Conservation (phyloP, 768 basidiomycete genomes). For the Boletus insuetus region DNA sequence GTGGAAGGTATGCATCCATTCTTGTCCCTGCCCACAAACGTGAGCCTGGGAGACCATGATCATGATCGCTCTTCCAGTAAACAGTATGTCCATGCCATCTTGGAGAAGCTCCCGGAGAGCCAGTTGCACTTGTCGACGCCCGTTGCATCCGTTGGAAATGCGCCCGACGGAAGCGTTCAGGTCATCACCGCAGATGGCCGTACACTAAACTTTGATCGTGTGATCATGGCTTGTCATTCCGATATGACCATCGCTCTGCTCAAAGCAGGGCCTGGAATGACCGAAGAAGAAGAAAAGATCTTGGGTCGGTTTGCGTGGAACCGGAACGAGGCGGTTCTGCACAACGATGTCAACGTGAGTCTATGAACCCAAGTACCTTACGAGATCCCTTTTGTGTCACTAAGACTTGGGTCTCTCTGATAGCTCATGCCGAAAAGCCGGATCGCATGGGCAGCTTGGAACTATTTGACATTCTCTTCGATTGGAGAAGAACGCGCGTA, state of each 20-base stretch:
- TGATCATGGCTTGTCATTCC: constrained; percentile 73
- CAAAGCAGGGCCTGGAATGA: constrained; percentile 47
- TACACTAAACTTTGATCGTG: constrained; percentile 56
- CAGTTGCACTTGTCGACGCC: constrained; percentile 61
- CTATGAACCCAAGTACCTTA: background rate
- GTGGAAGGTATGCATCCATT: constrained; percentile 56
- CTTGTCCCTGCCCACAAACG: background rate
- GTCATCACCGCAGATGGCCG: constrained; percentile 48
- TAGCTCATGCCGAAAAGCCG: constrained; percentile 67
- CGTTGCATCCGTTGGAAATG: constrained; percentile 44
- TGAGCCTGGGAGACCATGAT: background rate
- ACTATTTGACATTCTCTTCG: constrained; percentile 60
- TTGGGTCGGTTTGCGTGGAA: constrained; percentile 64
- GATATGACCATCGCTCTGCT: constrained; percentile 47
- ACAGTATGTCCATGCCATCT: constrained; percentile 63
- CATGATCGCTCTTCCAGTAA: constrained; percentile 37
- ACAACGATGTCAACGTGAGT: constrained; percentile 59
- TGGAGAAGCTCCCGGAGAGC: constrained; percentile 48
- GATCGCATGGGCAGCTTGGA: constrained; percentile 76
- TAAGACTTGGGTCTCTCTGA: background rate
- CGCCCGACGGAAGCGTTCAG: constrained; percentile 29
- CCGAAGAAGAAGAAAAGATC: constrained; percentile 50
- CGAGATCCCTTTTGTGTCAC: background rate
- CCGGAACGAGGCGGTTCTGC: constrained; percentile 63
- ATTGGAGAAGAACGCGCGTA: constrained; percentile 33